Percentiles rank a stretch among this genome's conserved stretches.
Evolutionary conservation across 2,329 filamentous ascomycete species (phyloP).

Genomic region (Fusarium sp.): DNA sequence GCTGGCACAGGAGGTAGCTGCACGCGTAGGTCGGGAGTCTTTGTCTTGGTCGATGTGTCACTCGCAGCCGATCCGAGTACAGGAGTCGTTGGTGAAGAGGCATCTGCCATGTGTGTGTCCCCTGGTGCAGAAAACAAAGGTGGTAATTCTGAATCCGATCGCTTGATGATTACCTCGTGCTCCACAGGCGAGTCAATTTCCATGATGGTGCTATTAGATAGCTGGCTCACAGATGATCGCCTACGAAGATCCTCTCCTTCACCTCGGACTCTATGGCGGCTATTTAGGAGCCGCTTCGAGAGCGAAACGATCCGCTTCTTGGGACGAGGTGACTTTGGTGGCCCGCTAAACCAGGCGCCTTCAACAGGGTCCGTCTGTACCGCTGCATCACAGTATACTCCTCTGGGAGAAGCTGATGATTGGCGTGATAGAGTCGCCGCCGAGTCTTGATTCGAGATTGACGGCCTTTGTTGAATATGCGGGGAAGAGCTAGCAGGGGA

Average conservation of each 20-base stretch:
- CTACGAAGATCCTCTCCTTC: conserved; percentile 52
- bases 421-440: conserved; percentile 47
- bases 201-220: conserved; percentile 49
- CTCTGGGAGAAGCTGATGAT: conserved; percentile 50
- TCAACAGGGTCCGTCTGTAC: conserved; percentile 66
- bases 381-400: conserved; percentile 60
- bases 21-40: conserved; percentile 59
- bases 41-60: conserved; percentile 46
- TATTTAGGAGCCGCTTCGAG: conserved; percentile 62
- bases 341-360: conserved; percentile 62
- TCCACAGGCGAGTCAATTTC: conserved; percentile 53
- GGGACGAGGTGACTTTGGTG: conserved; percentile 48
- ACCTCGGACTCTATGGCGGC: conserved; percentile 54
- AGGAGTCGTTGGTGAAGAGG: conserved; percentile 41
- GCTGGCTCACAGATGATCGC: conserved; percentile 30
- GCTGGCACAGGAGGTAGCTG: conserved; percentile 66
- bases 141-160: conserved; percentile 34
- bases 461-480: conserved; percentile 43
- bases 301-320: conserved; percentile 63
- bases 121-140: conserved; percentile 36
- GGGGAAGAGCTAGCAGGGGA: conserved; percentile 60
- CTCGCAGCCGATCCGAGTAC: conserved; percentile 17
- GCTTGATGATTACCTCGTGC: conserved; percentile 36
- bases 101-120: conserved; percentile 47
- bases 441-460: conserved; percentile 45